Percentiles rank a stretch among this genome's conserved stretches.
phyloP scores from a whole-genome alignment of 148 eudicot genomes.

The Vaccinium myrtillus region DNA sequence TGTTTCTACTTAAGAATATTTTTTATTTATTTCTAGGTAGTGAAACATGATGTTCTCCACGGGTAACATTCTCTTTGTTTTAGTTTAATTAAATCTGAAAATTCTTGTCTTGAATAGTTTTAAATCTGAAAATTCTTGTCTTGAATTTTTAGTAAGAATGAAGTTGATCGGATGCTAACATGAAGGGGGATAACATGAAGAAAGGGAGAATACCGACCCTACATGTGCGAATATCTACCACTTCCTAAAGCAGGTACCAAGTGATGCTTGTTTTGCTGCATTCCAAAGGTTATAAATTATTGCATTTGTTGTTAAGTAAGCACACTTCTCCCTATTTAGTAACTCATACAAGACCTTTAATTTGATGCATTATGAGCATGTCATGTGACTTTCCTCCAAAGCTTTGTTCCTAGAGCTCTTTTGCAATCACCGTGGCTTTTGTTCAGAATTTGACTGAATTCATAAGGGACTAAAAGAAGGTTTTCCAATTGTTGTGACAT shows the following conservation, averaged over 20 bases:
- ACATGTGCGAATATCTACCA: background rate
- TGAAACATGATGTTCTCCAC: background rate
- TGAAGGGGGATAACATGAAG: background rate
- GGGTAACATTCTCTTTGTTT: background rate
- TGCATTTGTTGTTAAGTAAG: background rate
- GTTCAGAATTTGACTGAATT: background rate
- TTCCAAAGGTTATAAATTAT: background rate
- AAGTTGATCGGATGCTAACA: constrained; percentile 14
- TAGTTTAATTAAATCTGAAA: background rate
- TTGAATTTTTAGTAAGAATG: constrained; percentile 1
- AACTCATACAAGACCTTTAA: background rate
- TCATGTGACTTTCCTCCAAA: background rate
- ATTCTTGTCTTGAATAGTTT: background rate
- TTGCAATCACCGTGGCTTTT: background rate
- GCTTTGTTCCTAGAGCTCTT: background rate
- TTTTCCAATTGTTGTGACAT: background rate
- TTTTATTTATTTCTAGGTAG: background rate
- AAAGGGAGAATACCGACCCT: background rate
- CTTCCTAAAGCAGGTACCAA: constrained; percentile 10
- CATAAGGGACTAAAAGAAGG: background rate
- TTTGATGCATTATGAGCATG: background rate
- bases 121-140: background rate
- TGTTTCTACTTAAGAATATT: too few relatives aligned
- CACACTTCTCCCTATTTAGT: background rate
- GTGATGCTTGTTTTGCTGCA: background rate